Percentiles rank a stretch among this genome's conserved stretches.
Conservation (phyloP, 2,329 filamentous ascomycete species). For the Colletotrichum trifolii region DNA sequence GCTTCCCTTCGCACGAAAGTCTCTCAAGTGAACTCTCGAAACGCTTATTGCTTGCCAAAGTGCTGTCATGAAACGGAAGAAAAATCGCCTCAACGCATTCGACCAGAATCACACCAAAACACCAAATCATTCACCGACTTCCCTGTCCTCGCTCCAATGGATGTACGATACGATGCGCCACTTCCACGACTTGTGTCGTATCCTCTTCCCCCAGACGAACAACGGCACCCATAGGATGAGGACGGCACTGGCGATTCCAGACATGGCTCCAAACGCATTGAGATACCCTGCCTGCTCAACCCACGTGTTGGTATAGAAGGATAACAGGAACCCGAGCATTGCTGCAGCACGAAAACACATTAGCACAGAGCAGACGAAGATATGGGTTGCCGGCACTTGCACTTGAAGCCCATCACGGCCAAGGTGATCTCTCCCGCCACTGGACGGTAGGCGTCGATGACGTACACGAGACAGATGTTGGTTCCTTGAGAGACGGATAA, state of each 20-base stretch:
- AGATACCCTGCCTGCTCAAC: conserved; percentile 60
- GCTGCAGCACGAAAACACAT: conserved; percentile 45
- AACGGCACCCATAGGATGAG: conserved; percentile 61
- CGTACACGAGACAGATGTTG: conserved; percentile 67
- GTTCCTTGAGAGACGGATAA: conserved; percentile 67
- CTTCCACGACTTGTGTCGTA: conserved; percentile 59
- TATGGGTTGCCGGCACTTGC: conserved; percentile 44
- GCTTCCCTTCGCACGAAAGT: background rate
- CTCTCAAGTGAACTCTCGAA: conserved; percentile 4
- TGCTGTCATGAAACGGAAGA: background rate
- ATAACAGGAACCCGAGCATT: conserved; percentile 67
- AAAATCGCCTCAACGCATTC: conserved; percentile 6
- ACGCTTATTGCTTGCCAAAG: conserved; percentile 16
- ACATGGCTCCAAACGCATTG: conserved; percentile 67
- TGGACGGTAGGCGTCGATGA: conserved; percentile 67
- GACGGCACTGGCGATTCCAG: conserved; percentile 60
- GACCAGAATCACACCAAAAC: background rate
- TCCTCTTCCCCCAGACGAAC: conserved; percentile 61
- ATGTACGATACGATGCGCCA: conserved; percentile 60
- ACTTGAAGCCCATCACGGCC: conserved; percentile 66
- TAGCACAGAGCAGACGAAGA: conserved; percentile 28
- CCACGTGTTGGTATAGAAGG: conserved; percentile 71
- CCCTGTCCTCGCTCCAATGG: conserved; percentile 63
- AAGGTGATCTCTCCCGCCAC: conserved; percentile 67
- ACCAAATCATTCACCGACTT: conserved; percentile 61